Evolutionary conservation across 2,329 filamentous ascomycete species (phyloP).

Genomic region (Fusarium sororula): DNA sequence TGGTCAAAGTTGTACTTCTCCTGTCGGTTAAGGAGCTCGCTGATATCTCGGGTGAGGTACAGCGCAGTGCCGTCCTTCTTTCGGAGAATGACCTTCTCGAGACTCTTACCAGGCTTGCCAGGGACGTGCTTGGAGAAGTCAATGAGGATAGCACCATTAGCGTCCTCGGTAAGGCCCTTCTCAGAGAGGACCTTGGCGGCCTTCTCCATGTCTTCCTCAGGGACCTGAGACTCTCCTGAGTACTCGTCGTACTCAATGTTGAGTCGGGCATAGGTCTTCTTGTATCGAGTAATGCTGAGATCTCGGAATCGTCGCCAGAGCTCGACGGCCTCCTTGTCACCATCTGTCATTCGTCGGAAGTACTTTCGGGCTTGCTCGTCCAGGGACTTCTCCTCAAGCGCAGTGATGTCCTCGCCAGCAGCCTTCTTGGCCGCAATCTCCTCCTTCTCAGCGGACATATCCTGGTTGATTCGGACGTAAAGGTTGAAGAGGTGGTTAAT

Average conservation of each 20-base stretch:
- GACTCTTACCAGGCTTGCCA: conserved; percentile 73
- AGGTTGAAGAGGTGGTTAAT: conserved; percentile 86
- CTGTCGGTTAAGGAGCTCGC: conserved; percentile 73
- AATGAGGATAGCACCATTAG: conserved; percentile 76
- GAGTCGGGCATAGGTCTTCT: conserved; percentile 73
- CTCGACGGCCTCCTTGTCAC: conserved; percentile 66
- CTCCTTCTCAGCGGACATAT: conserved; percentile 74
- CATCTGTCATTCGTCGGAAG: conserved; percentile 77
- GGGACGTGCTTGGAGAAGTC: conserved; percentile 75
- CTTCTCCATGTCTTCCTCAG: conserved; percentile 71
- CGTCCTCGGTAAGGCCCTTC: conserved; percentile 72
- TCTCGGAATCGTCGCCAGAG: conserved; percentile 74
- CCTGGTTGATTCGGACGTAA: conserved; percentile 79
- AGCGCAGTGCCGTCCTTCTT: conserved; percentile 80
- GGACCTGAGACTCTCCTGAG: conserved; percentile 78
- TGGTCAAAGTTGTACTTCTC: conserved; percentile 75
- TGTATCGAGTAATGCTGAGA: conserved; percentile 73
- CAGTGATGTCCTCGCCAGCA: conserved; percentile 59
- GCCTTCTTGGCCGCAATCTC: conserved; percentile 66
- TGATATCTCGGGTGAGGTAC: conserved; percentile 82
- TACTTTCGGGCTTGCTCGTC: conserved; percentile 80
- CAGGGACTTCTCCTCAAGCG: conserved; percentile 63
- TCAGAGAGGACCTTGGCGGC: conserved; percentile 70
- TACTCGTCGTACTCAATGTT: conserved; percentile 77
- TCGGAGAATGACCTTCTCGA: conserved; percentile 75